Conservation (phyloP, 2,329 filamentous ascomycete species). For the Penicillium decumbens region DNA sequence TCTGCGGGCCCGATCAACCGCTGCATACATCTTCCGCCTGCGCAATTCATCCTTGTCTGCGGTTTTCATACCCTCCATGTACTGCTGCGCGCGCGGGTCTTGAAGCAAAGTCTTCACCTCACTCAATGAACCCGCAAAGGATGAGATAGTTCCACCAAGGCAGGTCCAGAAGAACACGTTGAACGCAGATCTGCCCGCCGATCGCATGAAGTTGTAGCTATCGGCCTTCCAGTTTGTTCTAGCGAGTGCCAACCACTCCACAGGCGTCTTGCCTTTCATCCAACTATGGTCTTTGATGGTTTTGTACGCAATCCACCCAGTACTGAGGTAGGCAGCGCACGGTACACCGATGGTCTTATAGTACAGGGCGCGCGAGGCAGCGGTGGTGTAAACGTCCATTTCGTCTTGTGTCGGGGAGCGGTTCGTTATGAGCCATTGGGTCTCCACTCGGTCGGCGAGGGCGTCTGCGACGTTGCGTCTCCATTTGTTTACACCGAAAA, state of each 20-base stretch:
- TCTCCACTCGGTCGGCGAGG: slow-evolving; percentile 19
- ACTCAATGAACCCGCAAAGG: slow-evolving; percentile 8
- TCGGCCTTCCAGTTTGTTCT: background rate
- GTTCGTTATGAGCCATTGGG: slow-evolving; percentile 19
- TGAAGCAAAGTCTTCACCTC: slow-evolving; percentile 11
- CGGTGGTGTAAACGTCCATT: slow-evolving; percentile 30
- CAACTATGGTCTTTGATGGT: background rate
- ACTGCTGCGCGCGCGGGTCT: slow-evolving; percentile 18
- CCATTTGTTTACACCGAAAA: slow-evolving; percentile 23
- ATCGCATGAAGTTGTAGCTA: background rate
- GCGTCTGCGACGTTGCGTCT: slow-evolving; percentile 1
- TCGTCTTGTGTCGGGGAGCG: slow-evolving; percentile 34
- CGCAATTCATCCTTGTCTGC: slow-evolving; percentile 21
- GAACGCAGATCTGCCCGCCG: slow-evolving; percentile 1
- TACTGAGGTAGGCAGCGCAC: slow-evolving; percentile 11
- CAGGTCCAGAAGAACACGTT: slow-evolving; percentile 17
- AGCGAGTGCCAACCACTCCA: background rate
- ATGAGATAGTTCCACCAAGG: slow-evolving; percentile 3
- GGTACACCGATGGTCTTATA: slow-evolving; percentile 19
- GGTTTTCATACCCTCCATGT: background rate
- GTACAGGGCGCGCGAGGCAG: slow-evolving; percentile 20
- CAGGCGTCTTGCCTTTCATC: background rate
- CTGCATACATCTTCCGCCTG: slow-evolving; percentile 17
- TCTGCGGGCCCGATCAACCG: slow-evolving; percentile 2
- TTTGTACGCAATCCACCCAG: background rate